phyloP scores from a whole-genome alignment of 805 yeast genomes.

The Candida khao-thaluensis region DNA sequence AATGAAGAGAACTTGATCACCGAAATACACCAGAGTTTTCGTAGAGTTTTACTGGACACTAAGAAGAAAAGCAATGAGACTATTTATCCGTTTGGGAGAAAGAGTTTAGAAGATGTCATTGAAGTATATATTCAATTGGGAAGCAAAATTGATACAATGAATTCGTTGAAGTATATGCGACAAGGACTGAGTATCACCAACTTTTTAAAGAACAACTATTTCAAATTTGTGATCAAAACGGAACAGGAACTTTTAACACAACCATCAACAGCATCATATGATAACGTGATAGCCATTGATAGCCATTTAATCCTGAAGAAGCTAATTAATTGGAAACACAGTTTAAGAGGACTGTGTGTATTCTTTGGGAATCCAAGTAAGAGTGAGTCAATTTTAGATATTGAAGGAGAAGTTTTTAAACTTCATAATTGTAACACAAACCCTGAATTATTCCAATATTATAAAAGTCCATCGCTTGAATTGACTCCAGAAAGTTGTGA shows the following conservation, averaged over 20 bases:
- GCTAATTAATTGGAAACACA: background rate
- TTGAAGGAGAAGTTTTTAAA: background rate
- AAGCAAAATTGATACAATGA: background rate
- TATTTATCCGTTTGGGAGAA: background rate
- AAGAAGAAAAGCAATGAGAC: background rate
- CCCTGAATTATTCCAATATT: slow-evolving; percentile 6
- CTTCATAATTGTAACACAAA: background rate
- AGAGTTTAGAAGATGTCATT: background rate
- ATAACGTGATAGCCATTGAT: slow-evolving; percentile 4
- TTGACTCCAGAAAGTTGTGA: background rate
- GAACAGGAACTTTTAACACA: slow-evolving; percentile 5
- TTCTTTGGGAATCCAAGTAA: background rate
- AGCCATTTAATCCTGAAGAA: slow-evolving; percentile 4
- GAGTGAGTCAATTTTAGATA: background rate
- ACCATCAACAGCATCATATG: background rate
- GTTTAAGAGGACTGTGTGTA: background rate
- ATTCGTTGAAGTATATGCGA: background rate
- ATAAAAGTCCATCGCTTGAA: background rate
- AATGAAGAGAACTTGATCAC: background rate
- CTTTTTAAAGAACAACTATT: slow-evolving; percentile 1
- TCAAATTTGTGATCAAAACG: slow-evolving; percentile 2
- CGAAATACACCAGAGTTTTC: background rate
- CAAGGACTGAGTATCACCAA: background rate
- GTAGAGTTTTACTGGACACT: too few species aligned
- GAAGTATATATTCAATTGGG: background rate